Percentiles rank a stretch among this genome's conserved stretches.
Evolutionary conservation across 1,284 basidiomycete genomes (phyloP).

Genomic region (Moniliella sp.): DNA sequence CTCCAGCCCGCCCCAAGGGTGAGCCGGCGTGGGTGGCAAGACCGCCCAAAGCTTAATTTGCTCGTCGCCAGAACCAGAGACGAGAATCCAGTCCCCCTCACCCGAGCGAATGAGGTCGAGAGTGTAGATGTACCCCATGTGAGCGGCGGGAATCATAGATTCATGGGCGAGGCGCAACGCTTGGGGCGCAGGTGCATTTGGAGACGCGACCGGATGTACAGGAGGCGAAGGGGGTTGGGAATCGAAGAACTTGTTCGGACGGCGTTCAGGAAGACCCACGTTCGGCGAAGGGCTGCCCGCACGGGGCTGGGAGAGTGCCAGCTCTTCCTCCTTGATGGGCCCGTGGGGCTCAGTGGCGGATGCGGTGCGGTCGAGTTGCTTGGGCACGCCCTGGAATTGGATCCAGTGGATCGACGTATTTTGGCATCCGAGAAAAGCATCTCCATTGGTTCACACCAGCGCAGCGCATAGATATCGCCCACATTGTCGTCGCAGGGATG

Average conservation of each 20-base stretch:
- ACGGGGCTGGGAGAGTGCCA: neutral
- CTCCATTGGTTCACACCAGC: conserved; percentile 51
- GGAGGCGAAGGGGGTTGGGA: conserved; percentile 5
- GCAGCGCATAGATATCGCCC: conserved; percentile 68
- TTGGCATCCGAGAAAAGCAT: conserved; percentile 62
- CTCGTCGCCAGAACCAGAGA: conserved; percentile 49
- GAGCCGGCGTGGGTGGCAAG: conserved; percentile 4
- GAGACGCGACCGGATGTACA: no score
- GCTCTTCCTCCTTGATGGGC: neutral
- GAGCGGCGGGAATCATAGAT: conserved; percentile 42
- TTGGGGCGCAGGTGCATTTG: no score
- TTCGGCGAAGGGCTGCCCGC: neutral
- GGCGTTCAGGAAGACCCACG: neutral
- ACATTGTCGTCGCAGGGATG: conserved; percentile 64
- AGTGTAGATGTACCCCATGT: conserved; percentile 82
- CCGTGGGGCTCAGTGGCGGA: no score
- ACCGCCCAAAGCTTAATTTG: conserved; percentile 64
- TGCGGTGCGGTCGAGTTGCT: neutral
- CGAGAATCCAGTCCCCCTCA: conserved; percentile 6
- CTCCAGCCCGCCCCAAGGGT: conserved; percentile 28
- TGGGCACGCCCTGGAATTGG: neutral
- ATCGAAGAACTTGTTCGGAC: conserved; percentile 29
- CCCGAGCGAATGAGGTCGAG: conserved; percentile 43
- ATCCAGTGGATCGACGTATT: conserved; percentile 42
- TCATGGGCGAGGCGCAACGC: neutral